Evolutionary conservation across 352 stramenopile species (phyloP).

Genomic region (Pythium insidiosum): DNA sequence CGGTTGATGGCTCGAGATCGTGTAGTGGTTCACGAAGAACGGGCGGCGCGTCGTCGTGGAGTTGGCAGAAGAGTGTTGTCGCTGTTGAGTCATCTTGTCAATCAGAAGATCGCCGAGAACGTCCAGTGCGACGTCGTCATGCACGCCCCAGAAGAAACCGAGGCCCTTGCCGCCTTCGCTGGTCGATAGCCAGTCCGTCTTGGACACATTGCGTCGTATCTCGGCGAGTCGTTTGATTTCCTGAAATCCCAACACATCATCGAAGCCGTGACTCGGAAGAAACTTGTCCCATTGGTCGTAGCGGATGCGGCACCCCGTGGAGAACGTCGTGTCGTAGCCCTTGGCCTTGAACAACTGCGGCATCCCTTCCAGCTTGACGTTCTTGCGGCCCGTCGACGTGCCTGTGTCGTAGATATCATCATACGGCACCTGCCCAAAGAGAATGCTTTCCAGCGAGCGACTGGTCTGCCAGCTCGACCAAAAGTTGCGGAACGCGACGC

Average conservation of each 20-base stretch:
- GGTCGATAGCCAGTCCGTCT: slow-evolving; percentile 21
- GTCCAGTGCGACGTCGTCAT: slow-evolving; percentile 46
- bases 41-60: slow-evolving; percentile 19
- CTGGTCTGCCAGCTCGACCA: slow-evolving; percentile 54
- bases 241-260: slow-evolving; percentile 23
- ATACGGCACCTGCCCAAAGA: slow-evolving; percentile 42
- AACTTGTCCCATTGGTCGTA: slow-evolving; percentile 51
- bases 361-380: slow-evolving; percentile 26
- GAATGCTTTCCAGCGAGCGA: slow-evolving; percentile 43
- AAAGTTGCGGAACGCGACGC: slow-evolving; percentile 39
- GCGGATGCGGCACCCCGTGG: slow-evolving; percentile 27
- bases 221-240: slow-evolving; percentile 30
- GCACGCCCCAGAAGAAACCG: slow-evolving; percentile 40
- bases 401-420: slow-evolving; percentile 28
- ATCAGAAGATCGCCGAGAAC: slow-evolving; percentile 34
- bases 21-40: slow-evolving; percentile 52
- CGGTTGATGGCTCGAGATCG: slow-evolving; percentile 43
- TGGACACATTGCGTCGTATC: slow-evolving; percentile 17
- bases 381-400: slow-evolving; percentile 20
- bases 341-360: slow-evolving; percentile 43
- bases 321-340: slow-evolving; percentile 40
- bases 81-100: slow-evolving; percentile 30
- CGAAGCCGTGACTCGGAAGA: slow-evolving; percentile 37
- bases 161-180: slow-evolving; percentile 6
- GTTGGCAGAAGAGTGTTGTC: too few relatives aligned